Percentiles rank a stretch among this genome's conserved stretches.
Conservation (phyloP, 345 rosid genomes). For the Brassica rapa region DNA sequence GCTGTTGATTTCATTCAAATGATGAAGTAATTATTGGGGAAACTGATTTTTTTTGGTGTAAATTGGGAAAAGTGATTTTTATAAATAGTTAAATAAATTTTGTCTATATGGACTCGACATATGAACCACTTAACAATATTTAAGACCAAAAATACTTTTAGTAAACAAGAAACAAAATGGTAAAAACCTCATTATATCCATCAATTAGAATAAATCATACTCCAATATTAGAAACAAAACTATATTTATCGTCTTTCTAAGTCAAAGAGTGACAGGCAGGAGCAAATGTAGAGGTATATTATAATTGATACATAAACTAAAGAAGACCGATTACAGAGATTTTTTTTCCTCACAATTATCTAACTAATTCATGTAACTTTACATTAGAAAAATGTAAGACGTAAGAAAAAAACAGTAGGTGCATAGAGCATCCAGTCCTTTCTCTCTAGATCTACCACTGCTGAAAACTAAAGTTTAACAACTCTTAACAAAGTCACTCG, state of each 20-base stretch:
- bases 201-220: background rate
- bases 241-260: background rate
- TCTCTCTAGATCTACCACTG: background rate
- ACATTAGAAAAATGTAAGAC: background rate
- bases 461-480: background rate
- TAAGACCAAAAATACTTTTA: background rate
- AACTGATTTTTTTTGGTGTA: background rate
- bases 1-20: background rate
- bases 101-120: background rate
- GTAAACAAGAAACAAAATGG: background rate
- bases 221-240: no score
- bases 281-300: background rate
- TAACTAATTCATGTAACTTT: background rate
- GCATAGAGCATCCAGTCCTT: background rate
- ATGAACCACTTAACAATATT: background rate
- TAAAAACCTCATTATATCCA: background rate
- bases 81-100: background rate
- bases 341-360: background rate
- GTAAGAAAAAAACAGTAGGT: background rate
- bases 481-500: background rate
- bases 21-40: background rate
- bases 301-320: background rate
- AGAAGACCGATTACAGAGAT: background rate
- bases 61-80: background rate
- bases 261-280: background rate